Percentiles rank a stretch among this genome's conserved stretches.
phyloP scores from a whole-genome alignment of 345 rosid species.

The Corymbia maculata region DNA sequence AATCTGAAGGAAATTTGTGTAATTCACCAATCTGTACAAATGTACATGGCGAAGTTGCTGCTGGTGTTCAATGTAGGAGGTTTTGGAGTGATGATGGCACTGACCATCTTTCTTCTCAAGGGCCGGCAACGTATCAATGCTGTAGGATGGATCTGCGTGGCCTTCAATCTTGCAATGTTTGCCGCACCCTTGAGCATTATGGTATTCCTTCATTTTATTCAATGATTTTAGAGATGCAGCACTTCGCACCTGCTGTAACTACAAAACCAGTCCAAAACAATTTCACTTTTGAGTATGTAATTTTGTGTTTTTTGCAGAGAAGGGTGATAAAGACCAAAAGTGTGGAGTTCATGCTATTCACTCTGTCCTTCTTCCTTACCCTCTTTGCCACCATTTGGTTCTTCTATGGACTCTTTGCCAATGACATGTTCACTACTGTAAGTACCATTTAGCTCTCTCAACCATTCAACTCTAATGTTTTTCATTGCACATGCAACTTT shows the following conservation, averaged over 20 bases:
- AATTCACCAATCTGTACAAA: constrained; percentile 19
- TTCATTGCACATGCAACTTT: neutral
- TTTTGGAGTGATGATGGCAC: constrained; percentile 27
- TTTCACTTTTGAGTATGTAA: neutral
- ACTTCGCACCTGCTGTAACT: neutral
- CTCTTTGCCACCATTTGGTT: constrained; percentile 82
- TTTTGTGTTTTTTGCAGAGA: constrained; percentile 27
- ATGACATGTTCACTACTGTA: constrained; percentile 70
- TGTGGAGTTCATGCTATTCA: constrained; percentile 86
- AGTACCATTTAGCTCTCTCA: constrained; percentile 4
- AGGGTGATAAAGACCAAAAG: constrained; percentile 69
- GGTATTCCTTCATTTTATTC: constrained; percentile 15
- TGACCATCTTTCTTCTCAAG: constrained; percentile 24
- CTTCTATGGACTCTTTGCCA: constrained; percentile 62
- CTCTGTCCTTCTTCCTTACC: constrained; percentile 58
- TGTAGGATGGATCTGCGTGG: constrained; percentile 79
- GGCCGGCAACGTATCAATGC: constrained; percentile 25
- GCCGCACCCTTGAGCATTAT: constrained; percentile 75
- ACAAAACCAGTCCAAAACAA: neutral
- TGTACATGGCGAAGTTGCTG: constrained; percentile 35
- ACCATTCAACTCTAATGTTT: neutral
- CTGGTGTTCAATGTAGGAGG: constrained; percentile 47
- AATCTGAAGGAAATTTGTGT: neutral
- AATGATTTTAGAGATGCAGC: neutral
- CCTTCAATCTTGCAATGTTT: constrained; percentile 51